These are phyloP conservation scores for Lachnellula arida DNA, from an alignment of 2,329 filamentous ascomycete genomes.

Conservation along the genomic window DNA sequence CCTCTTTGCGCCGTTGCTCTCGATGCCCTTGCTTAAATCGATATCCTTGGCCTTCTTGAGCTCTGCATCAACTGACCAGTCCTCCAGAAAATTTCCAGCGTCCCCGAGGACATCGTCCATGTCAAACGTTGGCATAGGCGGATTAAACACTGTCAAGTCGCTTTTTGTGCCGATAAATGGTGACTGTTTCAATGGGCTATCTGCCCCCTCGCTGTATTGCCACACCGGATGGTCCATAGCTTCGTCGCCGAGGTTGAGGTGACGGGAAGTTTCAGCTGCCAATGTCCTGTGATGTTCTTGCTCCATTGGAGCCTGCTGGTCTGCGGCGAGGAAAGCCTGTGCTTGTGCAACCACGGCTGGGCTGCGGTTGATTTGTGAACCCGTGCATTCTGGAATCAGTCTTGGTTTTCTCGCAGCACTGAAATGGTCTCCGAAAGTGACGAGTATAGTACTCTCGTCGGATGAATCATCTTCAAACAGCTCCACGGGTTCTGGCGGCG, in stretches of 20 bases:
- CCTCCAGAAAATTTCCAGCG: slow-evolving; percentile 28
- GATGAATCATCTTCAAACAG: slow-evolving; percentile 13
- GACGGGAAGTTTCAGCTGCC: slow-evolving; percentile 31
- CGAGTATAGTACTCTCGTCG: slow-evolving; percentile 13
- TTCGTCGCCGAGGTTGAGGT: slow-evolving; percentile 43
- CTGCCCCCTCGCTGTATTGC: background rate
- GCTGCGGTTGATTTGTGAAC: slow-evolving; percentile 20
- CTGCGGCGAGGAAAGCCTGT: slow-evolving; percentile 44
- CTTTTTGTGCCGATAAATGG: background rate
- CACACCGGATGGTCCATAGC: slow-evolving; percentile 13
- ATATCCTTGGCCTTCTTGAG: slow-evolving; percentile 30
- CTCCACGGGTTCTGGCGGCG: slow-evolving; percentile 11
- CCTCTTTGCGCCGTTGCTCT: slow-evolving; percentile 14
- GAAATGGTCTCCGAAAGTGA: slow-evolving; percentile 20
- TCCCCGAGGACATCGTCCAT: slow-evolving; percentile 28
- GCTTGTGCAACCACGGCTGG: slow-evolving; percentile 47
- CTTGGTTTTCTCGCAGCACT: slow-evolving; percentile 13
- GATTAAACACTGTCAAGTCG: background rate
- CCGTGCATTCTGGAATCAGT: slow-evolving; percentile 8
- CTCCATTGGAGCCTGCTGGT: slow-evolving; percentile 27
- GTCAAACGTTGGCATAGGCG: slow-evolving; percentile 12
- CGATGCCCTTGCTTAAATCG: background rate
- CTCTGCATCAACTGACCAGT: slow-evolving; percentile 37
- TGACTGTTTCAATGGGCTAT: background rate
- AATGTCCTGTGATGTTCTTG: background rate